Conservation (phyloP, 176 grass and related monocot genomes). For the Oryza officinalis region DNA sequence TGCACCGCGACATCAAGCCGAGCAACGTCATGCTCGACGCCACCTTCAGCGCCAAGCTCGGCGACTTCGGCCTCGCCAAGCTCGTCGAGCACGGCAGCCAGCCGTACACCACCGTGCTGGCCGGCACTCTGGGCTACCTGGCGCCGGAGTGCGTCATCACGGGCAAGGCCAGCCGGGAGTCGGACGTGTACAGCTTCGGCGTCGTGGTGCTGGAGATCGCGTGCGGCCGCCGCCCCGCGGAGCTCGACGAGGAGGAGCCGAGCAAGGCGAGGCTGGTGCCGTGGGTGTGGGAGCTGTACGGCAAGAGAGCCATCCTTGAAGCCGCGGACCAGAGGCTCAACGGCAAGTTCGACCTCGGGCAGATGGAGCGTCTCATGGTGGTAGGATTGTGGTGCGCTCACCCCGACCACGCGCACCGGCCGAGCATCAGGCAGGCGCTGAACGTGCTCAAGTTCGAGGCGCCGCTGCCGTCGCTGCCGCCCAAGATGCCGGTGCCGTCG, state of each 20-base stretch:
- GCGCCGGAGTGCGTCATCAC: constrained; percentile 69
- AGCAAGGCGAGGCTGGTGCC: constrained; percentile 58
- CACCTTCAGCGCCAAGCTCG: constrained; percentile 72
- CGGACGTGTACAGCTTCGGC: constrained; percentile 83
- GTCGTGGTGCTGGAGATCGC: constrained; percentile 70
- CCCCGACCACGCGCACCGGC: constrained; percentile 63
- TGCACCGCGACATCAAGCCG: constrained; percentile 81
- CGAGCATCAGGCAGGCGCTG: constrained; percentile 64
- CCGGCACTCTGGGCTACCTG: constrained; percentile 75
- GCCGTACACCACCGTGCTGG: constrained; percentile 59
- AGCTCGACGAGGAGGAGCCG: constrained; percentile 36
- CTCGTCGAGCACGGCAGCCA: constrained; percentile 53
- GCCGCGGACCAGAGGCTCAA: constrained; percentile 59
- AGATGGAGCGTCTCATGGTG: constrained; percentile 74
- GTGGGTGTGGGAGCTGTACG: constrained; percentile 80
- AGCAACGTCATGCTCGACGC: constrained; percentile 91
- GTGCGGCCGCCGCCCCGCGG: constrained; percentile 59
- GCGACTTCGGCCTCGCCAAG: constrained; percentile 79
- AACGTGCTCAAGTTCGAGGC: constrained; percentile 65
- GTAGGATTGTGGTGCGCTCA: constrained; percentile 84
- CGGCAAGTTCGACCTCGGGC: constrained; percentile 44
- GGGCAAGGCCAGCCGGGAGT: constrained; percentile 64
- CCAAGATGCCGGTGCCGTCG: constrained; percentile 59
- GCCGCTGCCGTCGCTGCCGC: constrained; percentile 56
- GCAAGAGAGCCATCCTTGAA: constrained; percentile 55